Evolutionary conservation across 257 asterid genomes (phyloP), one percentile per base, ranked within the genome.

Genomic region (Solanum peruvianum): DNA sequence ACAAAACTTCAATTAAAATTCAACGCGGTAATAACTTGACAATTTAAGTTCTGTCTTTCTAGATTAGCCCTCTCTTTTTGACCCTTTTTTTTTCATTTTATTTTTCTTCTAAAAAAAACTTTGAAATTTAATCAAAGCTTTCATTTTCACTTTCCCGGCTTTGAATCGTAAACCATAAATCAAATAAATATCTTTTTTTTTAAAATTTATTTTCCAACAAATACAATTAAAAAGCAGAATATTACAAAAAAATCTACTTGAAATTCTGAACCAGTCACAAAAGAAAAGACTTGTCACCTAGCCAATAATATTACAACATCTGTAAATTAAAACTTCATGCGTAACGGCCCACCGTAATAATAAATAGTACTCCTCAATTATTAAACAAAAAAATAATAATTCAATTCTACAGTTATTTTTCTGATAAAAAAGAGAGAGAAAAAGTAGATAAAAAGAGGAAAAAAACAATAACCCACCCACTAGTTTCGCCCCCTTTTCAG

Each of bases 401-500:
- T 83, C 47, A 8, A 35, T 42, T 33, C n/a, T 23, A 44, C 39
- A 84, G 72, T 62, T 84, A 23, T 84, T 84, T 62, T 62, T 83
- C 41, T 84, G 37, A 84, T 64, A n/a, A 66, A 67, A 66, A 66
- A 21, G 33, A 25, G 67, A 41, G 78, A 42, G 64, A 84, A 84
- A 84, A 62, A 11, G 47, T 62, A 66, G 87, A 70, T 64, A 84
- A 66, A 85, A 49, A 72, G 84, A 15, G 72, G 12, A 87, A 86
- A 92, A 90, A 78, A 88, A 89, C 93, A 92, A 87, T 85, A 89
- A 92, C 92, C 70, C 88, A 87, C 93, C 98, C 97, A 92, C 93
- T 93, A 93, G 93, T 94, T 95, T 96, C 98, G 94, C 94, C 93
- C 89, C 90, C 95, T 90, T 92, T 93, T 92, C 93, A 90, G 93